These are phyloP conservation scores for Parietichytrium sp. DNA, from an alignment of 108 stramenopile species.

Conservation along the genomic window DNA sequence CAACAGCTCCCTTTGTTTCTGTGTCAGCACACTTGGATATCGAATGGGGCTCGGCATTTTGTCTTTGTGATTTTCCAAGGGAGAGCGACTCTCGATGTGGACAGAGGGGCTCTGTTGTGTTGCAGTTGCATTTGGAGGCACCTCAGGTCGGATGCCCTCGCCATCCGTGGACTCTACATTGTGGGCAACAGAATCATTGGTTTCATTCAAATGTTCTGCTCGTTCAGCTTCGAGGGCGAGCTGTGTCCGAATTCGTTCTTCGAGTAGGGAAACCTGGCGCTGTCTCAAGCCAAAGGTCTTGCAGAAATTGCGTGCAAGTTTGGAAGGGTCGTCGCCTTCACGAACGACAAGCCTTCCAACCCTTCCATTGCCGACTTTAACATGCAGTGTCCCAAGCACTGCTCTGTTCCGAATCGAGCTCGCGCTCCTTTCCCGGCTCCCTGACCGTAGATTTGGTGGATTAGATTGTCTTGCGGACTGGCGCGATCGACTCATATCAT, in stretches of 20 bases:
- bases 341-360: constrained; percentile 3
- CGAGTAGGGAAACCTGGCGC: not conserved
- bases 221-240: too few relatives aligned
- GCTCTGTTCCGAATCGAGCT: not conserved
- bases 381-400: constrained; percentile 11
- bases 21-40: constrained; percentile 11
- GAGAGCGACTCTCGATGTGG: not conserved
- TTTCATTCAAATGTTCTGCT: too few relatives aligned
- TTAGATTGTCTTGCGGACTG: too few relatives aligned
- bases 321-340: constrained; percentile 2
- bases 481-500: too few relatives aligned
- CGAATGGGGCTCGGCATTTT: not conserved
- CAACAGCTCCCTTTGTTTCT: constrained; percentile 13
- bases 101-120: not conserved
- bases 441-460: not conserved
- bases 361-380: not conserved
- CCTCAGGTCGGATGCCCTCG: too few relatives aligned
- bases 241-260: constrained; percentile 2
- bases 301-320: not conserved
- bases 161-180: too few relatives aligned
- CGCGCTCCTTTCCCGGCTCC: not conserved
- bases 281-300: not conserved
- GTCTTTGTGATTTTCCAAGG: not conserved
- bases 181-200: too few relatives aligned
- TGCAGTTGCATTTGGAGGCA: not conserved